Percentiles rank a stretch among this genome's conserved stretches.
Conservation (phyloP, 2,329 filamentous ascomycete species). For the Aspergillus sp. region DNA sequence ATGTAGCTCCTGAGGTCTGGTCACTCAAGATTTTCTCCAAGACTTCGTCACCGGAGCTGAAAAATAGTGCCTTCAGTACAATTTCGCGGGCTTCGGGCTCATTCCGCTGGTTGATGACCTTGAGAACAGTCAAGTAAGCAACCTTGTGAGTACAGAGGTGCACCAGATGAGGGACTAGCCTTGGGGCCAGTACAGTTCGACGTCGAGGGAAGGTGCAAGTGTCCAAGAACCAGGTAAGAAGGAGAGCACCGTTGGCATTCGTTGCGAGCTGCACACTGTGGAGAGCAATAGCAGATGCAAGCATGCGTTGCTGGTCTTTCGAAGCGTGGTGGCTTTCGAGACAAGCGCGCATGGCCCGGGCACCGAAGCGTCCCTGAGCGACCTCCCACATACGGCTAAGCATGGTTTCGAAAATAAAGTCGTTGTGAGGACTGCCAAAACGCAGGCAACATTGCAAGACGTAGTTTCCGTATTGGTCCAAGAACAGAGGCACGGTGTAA, state of each 20-base stretch:
- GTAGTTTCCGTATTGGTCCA: slow-evolving; percentile 98
- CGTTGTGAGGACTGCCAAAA: slow-evolving; percentile 81
- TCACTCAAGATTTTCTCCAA: slow-evolving; percentile 88
- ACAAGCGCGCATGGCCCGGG: slow-evolving; percentile 92
- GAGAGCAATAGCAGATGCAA: slow-evolving; percentile 90
- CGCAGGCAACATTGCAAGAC: slow-evolving; percentile 94
- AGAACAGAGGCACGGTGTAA: slow-evolving; percentile 85
- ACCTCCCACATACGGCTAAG: slow-evolving; percentile 90
- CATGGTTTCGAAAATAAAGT: slow-evolving; percentile 99
- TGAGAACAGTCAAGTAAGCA: slow-evolving; percentile 91
- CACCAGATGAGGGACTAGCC: slow-evolving; percentile 86
- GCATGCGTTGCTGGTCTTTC: slow-evolving; percentile 91
- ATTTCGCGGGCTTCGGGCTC: slow-evolving; percentile 88
- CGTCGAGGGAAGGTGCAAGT: slow-evolving; percentile 93
- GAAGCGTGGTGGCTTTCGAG: slow-evolving; percentile 92
- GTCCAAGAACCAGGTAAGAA: slow-evolving; percentile 96
- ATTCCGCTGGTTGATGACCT: slow-evolving; percentile 96
- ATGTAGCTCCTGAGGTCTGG: slow-evolving; percentile 83
- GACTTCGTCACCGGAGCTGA: slow-evolving; percentile 78
- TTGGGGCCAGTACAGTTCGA: slow-evolving; percentile 84
- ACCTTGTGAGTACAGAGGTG: slow-evolving; percentile 98
- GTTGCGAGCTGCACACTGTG: slow-evolving; percentile 95
- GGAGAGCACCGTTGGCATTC: slow-evolving; percentile 88
- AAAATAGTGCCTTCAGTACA: slow-evolving; percentile 87
- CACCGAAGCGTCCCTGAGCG: slow-evolving; percentile 87